Percentiles rank a stretch among this genome's conserved stretches.
Evolutionary conservation across 225 moss, liverwort and hornwort genomes (phyloP).

Genomic region (Thuidium tamariscinum): DNA sequence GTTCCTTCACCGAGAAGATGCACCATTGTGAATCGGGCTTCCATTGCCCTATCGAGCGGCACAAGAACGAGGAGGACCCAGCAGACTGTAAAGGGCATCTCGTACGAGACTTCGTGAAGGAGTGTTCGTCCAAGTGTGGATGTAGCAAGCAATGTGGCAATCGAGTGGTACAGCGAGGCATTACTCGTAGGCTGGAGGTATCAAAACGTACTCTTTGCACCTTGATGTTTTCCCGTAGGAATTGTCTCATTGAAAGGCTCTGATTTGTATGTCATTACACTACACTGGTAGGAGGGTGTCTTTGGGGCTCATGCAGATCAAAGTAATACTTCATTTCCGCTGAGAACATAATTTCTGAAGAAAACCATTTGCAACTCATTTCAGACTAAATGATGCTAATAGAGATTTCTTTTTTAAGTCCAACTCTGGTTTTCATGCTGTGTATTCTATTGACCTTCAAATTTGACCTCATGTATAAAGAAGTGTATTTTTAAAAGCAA

Average conservation of each 20-base stretch:
- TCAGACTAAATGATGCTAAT: not conserved
- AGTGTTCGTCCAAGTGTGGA: slow-evolving; percentile 90
- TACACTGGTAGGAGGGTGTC: not conserved
- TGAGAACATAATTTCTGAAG: not conserved
- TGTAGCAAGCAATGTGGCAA: slow-evolving; percentile 84
- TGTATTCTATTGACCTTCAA: not conserved
- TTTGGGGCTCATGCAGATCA: not conserved
- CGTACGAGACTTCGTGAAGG: slow-evolving; percentile 70
- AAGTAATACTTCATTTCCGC: not conserved
- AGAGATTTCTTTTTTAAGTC: not conserved
- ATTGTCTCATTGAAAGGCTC: not conserved
- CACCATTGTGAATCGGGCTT: slow-evolving; percentile 49
- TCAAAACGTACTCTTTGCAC: not conserved
- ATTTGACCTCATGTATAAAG: not conserved
- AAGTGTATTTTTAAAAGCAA: not conserved
- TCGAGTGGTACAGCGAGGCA: slow-evolving; percentile 89
- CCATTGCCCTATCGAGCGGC: slow-evolving; percentile 60
- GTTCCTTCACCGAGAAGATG: slow-evolving; percentile 3
- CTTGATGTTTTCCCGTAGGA: not conserved
- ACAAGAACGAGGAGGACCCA: slow-evolving; percentile 31
- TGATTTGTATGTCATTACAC: not conserved
- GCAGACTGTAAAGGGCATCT: slow-evolving; percentile 72
- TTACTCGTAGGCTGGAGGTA: slow-evolving; percentile 60
- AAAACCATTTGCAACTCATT: not conserved
- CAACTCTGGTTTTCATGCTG: not conserved